Evolutionary conservation across 805 yeast genomes (phyloP).

Genomic region (Komagataella kurtzmanii): DNA sequence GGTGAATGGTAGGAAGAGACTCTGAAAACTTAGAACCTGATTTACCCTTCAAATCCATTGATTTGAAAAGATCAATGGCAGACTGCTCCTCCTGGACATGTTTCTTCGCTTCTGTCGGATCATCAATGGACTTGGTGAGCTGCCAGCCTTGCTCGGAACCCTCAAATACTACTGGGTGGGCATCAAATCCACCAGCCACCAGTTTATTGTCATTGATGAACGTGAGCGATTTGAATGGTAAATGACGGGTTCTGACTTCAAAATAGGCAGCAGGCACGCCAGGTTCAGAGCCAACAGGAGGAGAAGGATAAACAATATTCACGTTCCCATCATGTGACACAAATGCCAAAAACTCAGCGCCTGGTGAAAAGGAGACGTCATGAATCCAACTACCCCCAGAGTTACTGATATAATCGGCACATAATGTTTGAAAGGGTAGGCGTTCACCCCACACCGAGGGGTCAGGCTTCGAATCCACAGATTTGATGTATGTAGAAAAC

Average conservation of each 20-base stretch:
- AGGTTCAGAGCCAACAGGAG: conserved; percentile 31
- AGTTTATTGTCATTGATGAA: conserved; percentile 57
- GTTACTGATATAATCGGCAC: conserved; percentile 61
- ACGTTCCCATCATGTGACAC: conserved; percentile 83
- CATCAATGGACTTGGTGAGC: conserved; percentile 49
- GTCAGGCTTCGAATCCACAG: conserved; percentile 72
- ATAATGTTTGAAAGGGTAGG: conserved; percentile 84
- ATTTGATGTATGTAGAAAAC: conserved; percentile 79
- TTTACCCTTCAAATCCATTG: conserved; percentile 89
- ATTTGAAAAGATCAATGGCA: conserved; percentile 88
- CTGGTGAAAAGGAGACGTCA: conserved; percentile 74
- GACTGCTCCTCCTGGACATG: conserved; percentile 54
- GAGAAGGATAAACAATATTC: conserved; percentile 60
- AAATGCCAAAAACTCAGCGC: conserved; percentile 66
- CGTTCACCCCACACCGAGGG: conserved; percentile 88
- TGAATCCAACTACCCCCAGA: conserved; percentile 84
- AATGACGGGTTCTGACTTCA: conserved; percentile 47
- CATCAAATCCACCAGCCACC: conserved; percentile 85
- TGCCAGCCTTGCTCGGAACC: conserved; percentile 57
- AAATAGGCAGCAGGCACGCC: conserved; percentile 49
- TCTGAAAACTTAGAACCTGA: conserved; percentile 27
- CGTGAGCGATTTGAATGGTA: conserved; percentile 70
- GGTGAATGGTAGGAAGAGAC: conserved; percentile 68
- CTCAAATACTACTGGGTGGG: conserved; percentile 76
- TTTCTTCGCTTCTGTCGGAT: conserved; percentile 24